Conservation (phyloP, 2,329 filamentous ascomycete species). For the Colletotrichum sp. region DNA sequence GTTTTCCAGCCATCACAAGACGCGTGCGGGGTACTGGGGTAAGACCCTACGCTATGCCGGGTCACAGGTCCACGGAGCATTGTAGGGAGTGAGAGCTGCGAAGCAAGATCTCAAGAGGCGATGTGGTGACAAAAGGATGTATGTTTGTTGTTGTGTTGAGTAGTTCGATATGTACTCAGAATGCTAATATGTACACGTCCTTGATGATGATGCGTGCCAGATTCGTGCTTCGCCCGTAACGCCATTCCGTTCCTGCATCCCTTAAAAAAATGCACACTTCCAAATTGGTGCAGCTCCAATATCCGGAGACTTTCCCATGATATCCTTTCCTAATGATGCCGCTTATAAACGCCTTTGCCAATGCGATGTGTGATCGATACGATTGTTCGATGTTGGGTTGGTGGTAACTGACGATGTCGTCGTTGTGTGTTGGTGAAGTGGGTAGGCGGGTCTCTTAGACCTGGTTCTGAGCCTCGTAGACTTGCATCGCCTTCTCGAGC, state of each 20-base stretch:
- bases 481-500: conserved; percentile 51
- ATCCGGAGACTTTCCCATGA: neutral
- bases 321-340: neutral
- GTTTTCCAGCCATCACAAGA: conserved; percentile 1
- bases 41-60: neutral
- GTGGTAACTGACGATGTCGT: neutral
- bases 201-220: neutral
- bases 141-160: neutral
- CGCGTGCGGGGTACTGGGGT: conserved; percentile 16
- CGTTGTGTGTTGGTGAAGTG: neutral
- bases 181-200: neutral
- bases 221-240: neutral
- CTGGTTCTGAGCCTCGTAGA: conserved; percentile 42
- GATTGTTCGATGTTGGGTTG: neutral
- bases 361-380: neutral
- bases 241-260: neutral
- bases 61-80: neutral
- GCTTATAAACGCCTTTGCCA: neutral
- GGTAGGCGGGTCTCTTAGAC: neutral
- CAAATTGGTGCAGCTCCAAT: neutral
- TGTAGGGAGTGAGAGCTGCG: neutral
- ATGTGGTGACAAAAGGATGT: neutral
- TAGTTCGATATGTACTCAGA: neutral
- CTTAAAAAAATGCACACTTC: neutral
- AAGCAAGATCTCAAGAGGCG: neutral